phyloP scores from a whole-genome alignment of 768 basidiomycete species.

The Pleurotus pulmonarius region DNA sequence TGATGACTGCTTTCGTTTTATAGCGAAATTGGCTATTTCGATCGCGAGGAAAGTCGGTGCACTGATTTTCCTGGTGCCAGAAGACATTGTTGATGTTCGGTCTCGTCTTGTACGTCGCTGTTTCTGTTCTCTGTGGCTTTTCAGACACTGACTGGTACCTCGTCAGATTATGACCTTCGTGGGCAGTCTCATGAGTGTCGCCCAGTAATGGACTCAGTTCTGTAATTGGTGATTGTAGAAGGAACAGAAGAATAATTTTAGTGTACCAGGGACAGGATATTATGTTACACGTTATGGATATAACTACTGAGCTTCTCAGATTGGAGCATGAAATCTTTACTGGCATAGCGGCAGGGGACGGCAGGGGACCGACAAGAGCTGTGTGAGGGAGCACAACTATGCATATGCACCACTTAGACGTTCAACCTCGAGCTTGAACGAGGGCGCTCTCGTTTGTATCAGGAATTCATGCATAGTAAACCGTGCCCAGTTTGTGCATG shows the following conservation, averaged over 20 bases:
- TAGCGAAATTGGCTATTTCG: constrained; percentile 96
- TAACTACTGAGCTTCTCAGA: neutral
- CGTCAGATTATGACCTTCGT: constrained; percentile 90
- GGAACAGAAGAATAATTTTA: constrained; percentile 3
- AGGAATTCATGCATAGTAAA: too few species aligned
- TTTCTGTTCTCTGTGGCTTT: neutral
- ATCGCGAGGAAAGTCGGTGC: constrained; percentile 98
- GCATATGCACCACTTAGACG: too few species aligned
- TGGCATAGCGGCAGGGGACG: too few species aligned
- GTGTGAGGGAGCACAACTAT: too few species aligned
- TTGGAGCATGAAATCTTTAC: too few species aligned
- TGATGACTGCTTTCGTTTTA: constrained; percentile 8
- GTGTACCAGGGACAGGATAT: neutral
- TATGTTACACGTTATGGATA: neutral
- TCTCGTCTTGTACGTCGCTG: constrained; percentile 69
- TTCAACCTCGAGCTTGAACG: too few species aligned
- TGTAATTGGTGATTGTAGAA: neutral
- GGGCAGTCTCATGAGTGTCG: constrained; percentile 84
- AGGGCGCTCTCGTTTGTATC: too few species aligned
- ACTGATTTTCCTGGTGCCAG: constrained; percentile 93
- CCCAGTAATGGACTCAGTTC: constrained; percentile 25
- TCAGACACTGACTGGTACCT: neutral
- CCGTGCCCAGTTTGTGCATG: too few species aligned
- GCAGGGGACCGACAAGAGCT: too few species aligned
- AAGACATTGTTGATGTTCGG: constrained; percentile 94